Evolutionary conservation across 768 basidiomycete species (phyloP).

Genomic region (Serendipita indica): DNA sequence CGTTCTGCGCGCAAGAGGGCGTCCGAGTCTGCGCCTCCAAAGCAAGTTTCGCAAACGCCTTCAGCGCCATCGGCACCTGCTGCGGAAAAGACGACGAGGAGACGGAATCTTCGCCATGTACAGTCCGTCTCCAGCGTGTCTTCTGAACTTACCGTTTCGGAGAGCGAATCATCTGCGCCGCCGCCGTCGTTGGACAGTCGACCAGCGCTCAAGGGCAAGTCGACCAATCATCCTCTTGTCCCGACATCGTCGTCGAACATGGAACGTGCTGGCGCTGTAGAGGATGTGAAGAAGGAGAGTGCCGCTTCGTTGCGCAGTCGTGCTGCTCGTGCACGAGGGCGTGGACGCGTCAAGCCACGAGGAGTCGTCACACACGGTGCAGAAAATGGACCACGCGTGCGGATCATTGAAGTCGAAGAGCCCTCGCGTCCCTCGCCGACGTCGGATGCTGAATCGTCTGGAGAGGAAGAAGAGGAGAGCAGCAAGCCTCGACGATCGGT

Average conservation of each 20-base stretch:
- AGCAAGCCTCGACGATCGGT: background rate
- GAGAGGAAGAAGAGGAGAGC: background rate
- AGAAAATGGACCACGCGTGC: background rate
- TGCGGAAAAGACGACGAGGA: background rate
- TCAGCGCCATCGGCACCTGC: background rate
- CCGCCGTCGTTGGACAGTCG: constrained; percentile 7
- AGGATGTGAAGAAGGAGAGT: background rate
- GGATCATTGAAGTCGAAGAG: constrained; percentile 4
- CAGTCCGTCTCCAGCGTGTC: constrained; percentile 1
- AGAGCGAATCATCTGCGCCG: constrained; percentile 7
- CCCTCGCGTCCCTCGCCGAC: background rate
- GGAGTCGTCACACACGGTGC: background rate
- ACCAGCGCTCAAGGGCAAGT: background rate
- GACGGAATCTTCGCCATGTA: background rate
- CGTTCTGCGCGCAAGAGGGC: background rate
- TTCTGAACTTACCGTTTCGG: constrained; percentile 5
- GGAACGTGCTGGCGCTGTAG: background rate
- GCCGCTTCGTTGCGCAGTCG: background rate
- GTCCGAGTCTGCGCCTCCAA: background rate
- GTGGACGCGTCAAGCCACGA: background rate
- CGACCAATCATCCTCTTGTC: background rate
- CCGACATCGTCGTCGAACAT: background rate
- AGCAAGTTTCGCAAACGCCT: background rate
- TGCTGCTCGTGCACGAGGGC: background rate
- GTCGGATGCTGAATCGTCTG: background rate